Conservation (phyloP, 306 rosid species). For the Lagenaria siceraria region DNA sequence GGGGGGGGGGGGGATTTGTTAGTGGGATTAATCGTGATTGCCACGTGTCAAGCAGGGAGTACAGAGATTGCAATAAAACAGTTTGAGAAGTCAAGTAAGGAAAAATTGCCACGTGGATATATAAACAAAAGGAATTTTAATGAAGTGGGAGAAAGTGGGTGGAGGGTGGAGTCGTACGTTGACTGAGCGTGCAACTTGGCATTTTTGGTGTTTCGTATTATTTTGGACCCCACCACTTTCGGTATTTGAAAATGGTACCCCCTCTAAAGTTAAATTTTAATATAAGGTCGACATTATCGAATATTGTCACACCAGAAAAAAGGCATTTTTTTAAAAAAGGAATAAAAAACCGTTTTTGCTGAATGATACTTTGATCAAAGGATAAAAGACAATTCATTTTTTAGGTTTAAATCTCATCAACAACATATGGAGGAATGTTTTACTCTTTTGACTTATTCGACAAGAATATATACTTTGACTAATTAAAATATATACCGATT, state of each 20-base stretch:
- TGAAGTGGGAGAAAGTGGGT: neutral
- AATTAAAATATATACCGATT: too few species aligned
- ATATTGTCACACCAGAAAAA: neutral
- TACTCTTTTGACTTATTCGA: too few species aligned
- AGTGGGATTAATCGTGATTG: neutral
- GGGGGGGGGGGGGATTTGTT: too few species aligned
- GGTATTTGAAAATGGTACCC: neutral
- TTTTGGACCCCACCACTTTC: neutral
- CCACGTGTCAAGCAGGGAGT: neutral
- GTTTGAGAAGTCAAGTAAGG: neutral
- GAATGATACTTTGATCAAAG: neutral
- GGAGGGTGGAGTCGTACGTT: neutral
- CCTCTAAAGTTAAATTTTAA: neutral
- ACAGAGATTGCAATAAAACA: neutral
- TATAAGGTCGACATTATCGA: neutral
- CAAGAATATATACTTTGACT: too few species aligned
- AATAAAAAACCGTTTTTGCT: neutral
- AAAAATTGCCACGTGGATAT: neutral
- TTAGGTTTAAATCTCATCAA: too few species aligned
- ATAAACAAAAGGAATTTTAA: neutral
- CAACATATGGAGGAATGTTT: too few species aligned
- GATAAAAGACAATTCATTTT: too few species aligned
- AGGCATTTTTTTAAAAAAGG: too few species aligned
- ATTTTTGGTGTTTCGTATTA: neutral
- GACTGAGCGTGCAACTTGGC: conserved; percentile 6